phyloP scores from a whole-genome alignment of 2,329 filamentous ascomycete species.

The Xylariaceae sp. region DNA sequence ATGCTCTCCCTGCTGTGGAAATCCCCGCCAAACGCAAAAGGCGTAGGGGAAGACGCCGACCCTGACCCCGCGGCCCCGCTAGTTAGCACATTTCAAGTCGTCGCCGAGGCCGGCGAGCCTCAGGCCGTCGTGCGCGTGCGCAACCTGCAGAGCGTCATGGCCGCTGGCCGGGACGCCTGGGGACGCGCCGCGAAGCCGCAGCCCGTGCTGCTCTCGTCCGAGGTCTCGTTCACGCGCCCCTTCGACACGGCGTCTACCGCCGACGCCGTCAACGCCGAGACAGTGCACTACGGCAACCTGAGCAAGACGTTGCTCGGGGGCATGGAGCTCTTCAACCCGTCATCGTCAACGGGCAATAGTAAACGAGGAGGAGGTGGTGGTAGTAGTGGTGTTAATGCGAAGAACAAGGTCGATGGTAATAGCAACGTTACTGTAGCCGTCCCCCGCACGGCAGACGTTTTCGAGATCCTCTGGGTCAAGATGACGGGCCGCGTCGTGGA shows the following conservation, averaged over 20 bases:
- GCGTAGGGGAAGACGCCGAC: slow-evolving; percentile 23
- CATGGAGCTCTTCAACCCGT: slow-evolving; percentile 44
- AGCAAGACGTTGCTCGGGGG: slow-evolving; percentile 68
- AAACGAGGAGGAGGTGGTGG: slow-evolving; percentile 41
- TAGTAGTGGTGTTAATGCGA: slow-evolving; percentile 42
- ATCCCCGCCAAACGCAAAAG: slow-evolving; percentile 28
- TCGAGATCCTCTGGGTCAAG: slow-evolving; percentile 47
- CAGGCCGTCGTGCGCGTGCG: slow-evolving; percentile 63
- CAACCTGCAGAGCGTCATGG: slow-evolving; percentile 64
- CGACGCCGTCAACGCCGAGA: slow-evolving; percentile 71
- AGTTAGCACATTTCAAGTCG: slow-evolving; percentile 47
- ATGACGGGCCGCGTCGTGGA: slow-evolving; percentile 47
- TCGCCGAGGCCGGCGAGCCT: slow-evolving; percentile 52
- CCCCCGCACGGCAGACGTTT: slow-evolving; percentile 41
- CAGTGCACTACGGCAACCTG: slow-evolving; percentile 76
- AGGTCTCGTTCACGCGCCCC: slow-evolving; percentile 59
- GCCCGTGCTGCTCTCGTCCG: slow-evolving; percentile 66
- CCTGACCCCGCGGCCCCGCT: slow-evolving; percentile 43
- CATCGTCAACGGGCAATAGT: slow-evolving; percentile 26
- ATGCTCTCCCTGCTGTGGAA: slow-evolving; percentile 40
- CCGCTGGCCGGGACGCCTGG: slow-evolving; percentile 72
- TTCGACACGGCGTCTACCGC: slow-evolving; percentile 64
- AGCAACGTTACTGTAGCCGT: not conserved
- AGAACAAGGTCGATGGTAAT: slow-evolving; percentile 11
- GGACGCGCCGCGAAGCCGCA: slow-evolving; percentile 64